Base-by-base conservation (phyloP, 768 basidiomycete genomes). In the Boletus reticuloceps region DNA sequence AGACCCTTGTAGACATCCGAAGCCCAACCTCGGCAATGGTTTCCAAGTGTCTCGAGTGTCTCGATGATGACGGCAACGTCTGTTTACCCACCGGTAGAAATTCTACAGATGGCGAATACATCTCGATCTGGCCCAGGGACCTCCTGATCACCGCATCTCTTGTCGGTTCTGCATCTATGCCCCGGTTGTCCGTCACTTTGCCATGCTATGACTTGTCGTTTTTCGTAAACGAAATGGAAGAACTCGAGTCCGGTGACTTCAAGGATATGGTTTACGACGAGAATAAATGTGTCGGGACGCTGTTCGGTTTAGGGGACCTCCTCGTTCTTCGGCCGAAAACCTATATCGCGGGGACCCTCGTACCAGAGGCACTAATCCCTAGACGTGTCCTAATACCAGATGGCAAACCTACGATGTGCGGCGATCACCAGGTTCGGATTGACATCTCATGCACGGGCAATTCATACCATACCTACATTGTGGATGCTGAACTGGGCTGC, bases 1-100 rank as follows among this genome's bases (percentile, higher is more conserved):
- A 54, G 9, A 29, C 31, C 5, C 59, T 73, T 13, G 38, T 69
- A 2, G 64, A 68, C 40, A 54, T 63, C 13, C 50, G 47, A n/a
- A 49, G 37, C 25, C 47, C 17, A 27, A 38, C 47, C 16, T 49
- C 25, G 47, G 37, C 14, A 10, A 39, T 39, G 37, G 7, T 49
- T 29, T 49, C 47, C 17, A 49, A 38, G 20, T 38, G 22, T 13
- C n/a, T 49, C 17, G 22, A 32, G 9, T 25, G 36, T 20, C 29
- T 46, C 31, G 9, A 20, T n/a, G 13, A 31, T 19, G n/a, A 14
- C 5, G 11, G 12, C 12, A 11, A 14, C 13, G 29, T 29, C 29
- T 29, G 29, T 29, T 29, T 29, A 29, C 29, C 29, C 29, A 29
- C 29, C 2, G 2, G 29, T 29, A 29, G 29, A 29, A 6, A 5